Percentiles rank a stretch among this genome's conserved stretches.
Conservation (phyloP, 345 rosid species). For the Eucalyptus erythrocorys region DNA sequence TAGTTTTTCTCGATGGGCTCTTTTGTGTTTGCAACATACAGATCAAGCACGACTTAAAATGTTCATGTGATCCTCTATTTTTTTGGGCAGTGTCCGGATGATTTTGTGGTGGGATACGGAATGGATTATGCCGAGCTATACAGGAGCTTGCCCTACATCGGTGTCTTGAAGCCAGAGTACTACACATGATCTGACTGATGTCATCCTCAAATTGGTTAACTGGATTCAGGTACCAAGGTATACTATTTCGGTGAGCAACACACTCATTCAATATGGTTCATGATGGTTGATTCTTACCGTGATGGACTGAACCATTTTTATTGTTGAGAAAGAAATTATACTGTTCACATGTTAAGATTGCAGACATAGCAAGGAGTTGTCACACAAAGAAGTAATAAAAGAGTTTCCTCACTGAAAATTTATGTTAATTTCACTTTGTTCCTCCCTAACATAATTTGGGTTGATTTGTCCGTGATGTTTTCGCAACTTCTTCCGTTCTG, state of each 20-base stretch:
- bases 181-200: conserved; percentile 18
- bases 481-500: background rate
- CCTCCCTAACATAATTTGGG: background rate
- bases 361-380: background rate
- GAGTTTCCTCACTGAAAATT: background rate
- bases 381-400: background rate
- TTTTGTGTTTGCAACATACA: background rate
- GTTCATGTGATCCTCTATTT: background rate
- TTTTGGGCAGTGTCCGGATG: conserved; percentile 72
- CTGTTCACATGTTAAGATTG: background rate
- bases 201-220: background rate
- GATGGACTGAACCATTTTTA: background rate
- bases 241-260: background rate
- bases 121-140: conserved; percentile 88
- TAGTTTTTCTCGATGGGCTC: background rate
- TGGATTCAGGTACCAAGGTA: background rate
- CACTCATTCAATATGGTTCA: background rate
- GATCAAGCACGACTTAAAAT: background rate
- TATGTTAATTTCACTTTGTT: background rate
- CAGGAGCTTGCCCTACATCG: conserved; percentile 83
- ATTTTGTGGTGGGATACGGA: conserved; percentile 83
- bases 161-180: conserved; percentile 68
- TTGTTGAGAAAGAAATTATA: background rate
- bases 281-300: background rate
- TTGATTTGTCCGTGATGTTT: background rate